Base-by-base conservation (phyloP, 495 filamentous ascomycete species). In the Penicillium pancosmium region DNA sequence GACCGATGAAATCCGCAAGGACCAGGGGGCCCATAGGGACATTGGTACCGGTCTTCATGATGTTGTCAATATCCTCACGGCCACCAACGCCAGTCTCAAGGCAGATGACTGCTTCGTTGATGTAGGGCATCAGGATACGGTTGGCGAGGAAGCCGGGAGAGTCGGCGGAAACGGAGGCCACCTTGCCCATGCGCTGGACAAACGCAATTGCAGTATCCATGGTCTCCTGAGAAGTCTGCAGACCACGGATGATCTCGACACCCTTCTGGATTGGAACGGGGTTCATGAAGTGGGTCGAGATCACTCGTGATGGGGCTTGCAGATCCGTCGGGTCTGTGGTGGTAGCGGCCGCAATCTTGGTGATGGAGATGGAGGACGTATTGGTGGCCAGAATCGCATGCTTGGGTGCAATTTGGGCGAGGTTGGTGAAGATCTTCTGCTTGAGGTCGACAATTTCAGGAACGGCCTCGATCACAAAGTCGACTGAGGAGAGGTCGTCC, bases 281-380 rank as follows among this genome's bases (percentile, higher is more conserved):
- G 80, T 99, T 99, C 94, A 99, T 99, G 77, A 99, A 99, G 74
- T 99, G 94, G 49, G 95, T 98, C 52, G 90, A 90, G 50, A 99
- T 85, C 2, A 99, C 94, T 41, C 95, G 87, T 27, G 91, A 92
- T 48, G 91, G 86, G 31, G 89, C 89, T 52, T 89, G 87, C 33
- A 89, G 86, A 71, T 96, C 89, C 9, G 73, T 92, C 0, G 91
- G 88, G 67, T 93, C 84, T 0, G 81, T 73, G 4, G 87, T 89
- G 1, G 93, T 91, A 13, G 94, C 84, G 19, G 91, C 90, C 33
- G 94, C 94, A 64, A 99, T 96, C 72, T 88, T 91, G 51, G 94
- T 99, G 72, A 99, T 97, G 51, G 90, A 91, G 68, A 99, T 98
- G 54, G 92, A 97, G 41, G 91, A 96, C 15, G 94, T 99, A 78